Evolutionary conservation across 192 early-diverging fungal genomes (phyloP).

Genomic region (Pilobolus umbonatus): DNA sequence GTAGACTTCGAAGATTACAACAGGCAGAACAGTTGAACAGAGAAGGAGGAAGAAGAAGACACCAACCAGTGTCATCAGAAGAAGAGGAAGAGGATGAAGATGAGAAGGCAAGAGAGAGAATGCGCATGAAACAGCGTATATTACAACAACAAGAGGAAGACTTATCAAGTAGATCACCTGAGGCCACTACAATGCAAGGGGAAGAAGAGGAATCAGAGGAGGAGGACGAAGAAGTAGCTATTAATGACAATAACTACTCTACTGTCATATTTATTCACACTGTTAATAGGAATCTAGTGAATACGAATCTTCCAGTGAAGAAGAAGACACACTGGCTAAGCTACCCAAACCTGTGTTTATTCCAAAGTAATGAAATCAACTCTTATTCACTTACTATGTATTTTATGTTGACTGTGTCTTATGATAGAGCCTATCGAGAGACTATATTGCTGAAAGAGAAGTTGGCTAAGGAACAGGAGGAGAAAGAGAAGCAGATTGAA

Average conservation of each 20-base stretch:
- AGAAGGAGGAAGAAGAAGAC: constrained; percentile 28
- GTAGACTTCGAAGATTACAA: constrained; percentile 43
- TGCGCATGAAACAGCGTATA: constrained; percentile 28
- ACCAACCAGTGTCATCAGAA: constrained; percentile 24
- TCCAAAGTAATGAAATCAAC: constrained; percentile 84
- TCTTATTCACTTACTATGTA: not conserved
- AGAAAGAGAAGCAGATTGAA: constrained; percentile 51
- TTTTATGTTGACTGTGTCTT: not conserved
- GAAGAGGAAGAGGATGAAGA: constrained; percentile 47
- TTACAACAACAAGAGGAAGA: constrained; percentile 26
- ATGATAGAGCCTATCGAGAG: constrained; percentile 51
- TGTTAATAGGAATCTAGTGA: constrained; percentile 35
- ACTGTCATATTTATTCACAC: too few relatives aligned
- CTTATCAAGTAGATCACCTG: too few relatives aligned
- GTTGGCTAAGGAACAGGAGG: constrained; percentile 47
- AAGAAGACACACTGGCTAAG: constrained; percentile 49
- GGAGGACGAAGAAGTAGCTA: constrained; percentile 18
- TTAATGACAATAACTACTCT: not conserved
- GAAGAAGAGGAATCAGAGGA: constrained; percentile 36
- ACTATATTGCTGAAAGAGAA: constrained; percentile 56
- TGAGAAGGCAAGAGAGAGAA: constrained; percentile 38
- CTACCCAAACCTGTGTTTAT: constrained; percentile 92
- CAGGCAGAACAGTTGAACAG: constrained; percentile 38
- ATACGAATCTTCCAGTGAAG: constrained; percentile 65
- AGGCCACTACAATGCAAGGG: constrained; percentile 4